Conservation (phyloP, 495 filamentous ascomycete species). For the Lasiosphaeris hirsuta region DNA sequence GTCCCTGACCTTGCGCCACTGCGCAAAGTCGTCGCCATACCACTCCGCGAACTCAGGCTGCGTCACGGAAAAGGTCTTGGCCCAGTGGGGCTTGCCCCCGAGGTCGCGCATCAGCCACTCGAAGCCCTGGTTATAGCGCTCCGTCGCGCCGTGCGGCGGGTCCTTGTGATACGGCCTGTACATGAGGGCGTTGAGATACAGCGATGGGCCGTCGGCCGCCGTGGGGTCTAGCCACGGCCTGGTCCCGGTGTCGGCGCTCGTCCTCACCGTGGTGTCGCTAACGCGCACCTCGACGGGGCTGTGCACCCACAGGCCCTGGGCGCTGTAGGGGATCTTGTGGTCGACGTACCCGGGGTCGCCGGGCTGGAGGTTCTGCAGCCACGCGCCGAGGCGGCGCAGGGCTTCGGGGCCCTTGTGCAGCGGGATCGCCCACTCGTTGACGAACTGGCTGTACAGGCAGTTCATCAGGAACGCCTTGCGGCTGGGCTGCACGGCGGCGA, state of each 20-base stretch:
- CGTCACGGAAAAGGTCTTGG: slow-evolving; percentile 79
- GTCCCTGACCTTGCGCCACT: slow-evolving; percentile 65
- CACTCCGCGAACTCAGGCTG: slow-evolving; percentile 54
- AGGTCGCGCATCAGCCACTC: slow-evolving; percentile 94
- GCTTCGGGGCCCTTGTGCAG: slow-evolving; percentile 87
- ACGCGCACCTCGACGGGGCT: slow-evolving; percentile 92
- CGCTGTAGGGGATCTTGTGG: slow-evolving; percentile 75
- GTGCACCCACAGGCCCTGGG: slow-evolving; percentile 80
- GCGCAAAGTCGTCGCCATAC: slow-evolving; percentile 52
- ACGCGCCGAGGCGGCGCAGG: slow-evolving; percentile 74
- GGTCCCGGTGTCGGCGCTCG: slow-evolving; percentile 34
- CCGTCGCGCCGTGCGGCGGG: slow-evolving; percentile 60
- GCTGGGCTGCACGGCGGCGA: slow-evolving; percentile 70
- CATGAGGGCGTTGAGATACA: slow-evolving; percentile 94
- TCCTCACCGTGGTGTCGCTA: slow-evolving; percentile 60
- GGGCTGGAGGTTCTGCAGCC: slow-evolving; percentile 65
- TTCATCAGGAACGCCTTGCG: slow-evolving; percentile 86
- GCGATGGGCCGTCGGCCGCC: slow-evolving; percentile 62
- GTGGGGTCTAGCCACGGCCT: slow-evolving; percentile 78
- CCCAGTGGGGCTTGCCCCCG: slow-evolving; percentile 92
- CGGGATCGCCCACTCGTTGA: slow-evolving; percentile 97
- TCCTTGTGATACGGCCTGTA: slow-evolving; percentile 85
- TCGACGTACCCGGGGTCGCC: slow-evolving; percentile 51
- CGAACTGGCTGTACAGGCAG: slow-evolving; percentile 92
- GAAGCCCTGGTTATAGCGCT: slow-evolving; percentile 88